These are phyloP conservation scores for Diplodia intermedia DNA, from an alignment of 2,329 filamentous ascomycete genomes.

Conservation along the genomic window DNA sequence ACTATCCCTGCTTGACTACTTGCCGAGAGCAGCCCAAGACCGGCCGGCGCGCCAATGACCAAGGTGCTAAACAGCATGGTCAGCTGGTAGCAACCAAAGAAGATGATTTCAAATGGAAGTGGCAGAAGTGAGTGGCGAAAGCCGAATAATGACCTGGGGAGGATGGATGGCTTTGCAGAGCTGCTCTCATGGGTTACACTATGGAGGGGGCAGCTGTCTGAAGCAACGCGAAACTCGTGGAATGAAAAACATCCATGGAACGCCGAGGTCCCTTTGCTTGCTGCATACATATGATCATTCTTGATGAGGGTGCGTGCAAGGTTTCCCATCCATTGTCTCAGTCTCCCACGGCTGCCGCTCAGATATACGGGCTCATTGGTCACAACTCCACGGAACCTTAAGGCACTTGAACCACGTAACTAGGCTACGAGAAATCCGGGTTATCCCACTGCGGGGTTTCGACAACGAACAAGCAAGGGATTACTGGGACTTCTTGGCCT, in stretches of 20 bases:
- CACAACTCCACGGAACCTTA: neutral
- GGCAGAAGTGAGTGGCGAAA: neutral
- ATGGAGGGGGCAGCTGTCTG: neutral
- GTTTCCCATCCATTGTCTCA: neutral
- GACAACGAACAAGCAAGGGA: slow-evolving; percentile 1
- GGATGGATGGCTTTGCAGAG: neutral
- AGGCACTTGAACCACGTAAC: neutral
- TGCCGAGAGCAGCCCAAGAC: neutral
- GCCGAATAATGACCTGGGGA: neutral
- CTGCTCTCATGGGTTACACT: slow-evolving; percentile 1
- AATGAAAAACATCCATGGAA: slow-evolving; percentile 16
- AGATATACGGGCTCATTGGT: neutral
- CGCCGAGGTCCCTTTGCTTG: neutral
- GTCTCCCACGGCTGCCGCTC: neutral
- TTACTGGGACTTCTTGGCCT: slow-evolving; percentile 4
- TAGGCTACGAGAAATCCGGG: neutral
- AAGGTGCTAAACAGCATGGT: slow-evolving; percentile 1
- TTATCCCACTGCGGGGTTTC: neutral
- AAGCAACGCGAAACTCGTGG: neutral
- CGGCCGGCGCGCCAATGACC: neutral
- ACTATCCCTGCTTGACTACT: slow-evolving; percentile 1
- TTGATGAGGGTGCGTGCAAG: neutral
- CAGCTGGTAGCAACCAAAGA: neutral
- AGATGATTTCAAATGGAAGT: neutral
- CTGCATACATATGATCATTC: neutral